A percentile compares a stretch with the other conserved stretches of the same genome.
Conservation (phyloP, 1,284 basidiomycete genomes). For the Trametes pubescens region DNA sequence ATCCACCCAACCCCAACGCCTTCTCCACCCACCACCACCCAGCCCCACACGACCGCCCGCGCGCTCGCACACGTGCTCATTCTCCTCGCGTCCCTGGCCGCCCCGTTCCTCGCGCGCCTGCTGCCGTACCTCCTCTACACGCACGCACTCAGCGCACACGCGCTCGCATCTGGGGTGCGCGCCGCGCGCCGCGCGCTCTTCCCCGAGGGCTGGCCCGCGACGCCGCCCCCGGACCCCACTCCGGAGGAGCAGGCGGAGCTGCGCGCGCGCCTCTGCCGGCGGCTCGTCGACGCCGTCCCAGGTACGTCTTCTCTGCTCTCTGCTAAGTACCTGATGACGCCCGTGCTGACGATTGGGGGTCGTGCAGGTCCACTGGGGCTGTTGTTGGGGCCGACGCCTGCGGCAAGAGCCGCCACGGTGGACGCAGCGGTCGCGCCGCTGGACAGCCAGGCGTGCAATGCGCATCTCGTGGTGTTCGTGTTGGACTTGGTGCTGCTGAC, state of each 20-base stretch:
- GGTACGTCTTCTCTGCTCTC: slow-evolving; percentile 51
- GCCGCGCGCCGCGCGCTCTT: slow-evolving; percentile 72
- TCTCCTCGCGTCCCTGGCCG: slow-evolving; percentile 39
- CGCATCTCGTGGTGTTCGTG: slow-evolving; percentile 69
- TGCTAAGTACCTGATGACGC: neutral
- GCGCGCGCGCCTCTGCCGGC: slow-evolving; percentile 57
- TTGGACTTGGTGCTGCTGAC: slow-evolving; percentile 68
- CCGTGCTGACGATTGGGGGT: neutral
- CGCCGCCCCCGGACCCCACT: slow-evolving; percentile 70
- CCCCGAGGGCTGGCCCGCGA: slow-evolving; percentile 82
- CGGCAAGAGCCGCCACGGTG: slow-evolving; percentile 50
- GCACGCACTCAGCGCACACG: slow-evolving; percentile 59
- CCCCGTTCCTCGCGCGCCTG: slow-evolving; percentile 54
- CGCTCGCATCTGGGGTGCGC: slow-evolving; percentile 57
- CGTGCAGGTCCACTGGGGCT: slow-evolving; percentile 46
- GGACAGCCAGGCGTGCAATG: slow-evolving; percentile 65
- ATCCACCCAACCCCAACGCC: slow-evolving; percentile 17
- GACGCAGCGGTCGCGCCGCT: slow-evolving; percentile 65
- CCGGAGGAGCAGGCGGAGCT: slow-evolving; percentile 71
- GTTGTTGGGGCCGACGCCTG: slow-evolving; percentile 57
- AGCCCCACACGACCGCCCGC: slow-evolving; percentile 32
- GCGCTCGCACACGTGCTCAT: slow-evolving; percentile 42
- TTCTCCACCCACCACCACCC: slow-evolving; percentile 17
- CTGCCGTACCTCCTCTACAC: slow-evolving; percentile 68
- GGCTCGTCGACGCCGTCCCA: slow-evolving; percentile 54